phyloP scores from a whole-genome alignment of 2,329 filamentous ascomycete genomes.

The Sordariomycetes sp. region DNA sequence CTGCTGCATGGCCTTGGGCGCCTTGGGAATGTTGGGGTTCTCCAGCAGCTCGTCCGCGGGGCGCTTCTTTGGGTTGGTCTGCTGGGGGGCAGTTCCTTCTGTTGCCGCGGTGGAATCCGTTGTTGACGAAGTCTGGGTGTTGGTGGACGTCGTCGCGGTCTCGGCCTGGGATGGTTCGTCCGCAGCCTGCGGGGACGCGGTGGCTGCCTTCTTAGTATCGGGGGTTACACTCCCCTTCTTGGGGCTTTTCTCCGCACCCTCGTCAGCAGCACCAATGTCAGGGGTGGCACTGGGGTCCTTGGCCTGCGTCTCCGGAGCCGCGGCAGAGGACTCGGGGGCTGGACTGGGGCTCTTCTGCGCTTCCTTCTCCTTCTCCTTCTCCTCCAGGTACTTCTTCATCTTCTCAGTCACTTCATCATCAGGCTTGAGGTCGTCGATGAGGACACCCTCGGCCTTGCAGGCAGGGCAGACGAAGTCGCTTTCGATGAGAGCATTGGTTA shows the following conservation, averaged over 20 bases:
- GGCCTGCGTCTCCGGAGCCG: neutral
- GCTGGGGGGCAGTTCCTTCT: slow-evolving; percentile 3
- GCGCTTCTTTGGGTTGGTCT: slow-evolving; percentile 56
- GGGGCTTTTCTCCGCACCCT: slow-evolving; percentile 5
- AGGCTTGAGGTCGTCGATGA: slow-evolving; percentile 79
- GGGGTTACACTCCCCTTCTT: slow-evolving; percentile 6
- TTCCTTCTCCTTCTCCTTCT: slow-evolving; percentile 20
- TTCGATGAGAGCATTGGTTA: slow-evolving; percentile 96
- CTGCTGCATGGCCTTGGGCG: slow-evolving; percentile 50
- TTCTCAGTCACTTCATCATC: slow-evolving; percentile 69
- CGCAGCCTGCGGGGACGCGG: slow-evolving; percentile 6
- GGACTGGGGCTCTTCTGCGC: slow-evolving; percentile 27
- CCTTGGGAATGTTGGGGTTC: slow-evolving; percentile 50
- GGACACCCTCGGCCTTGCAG: slow-evolving; percentile 79
- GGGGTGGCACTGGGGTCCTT: neutral
- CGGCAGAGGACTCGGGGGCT: neutral
- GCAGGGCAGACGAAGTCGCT: slow-evolving; percentile 93
- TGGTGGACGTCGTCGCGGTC: slow-evolving; percentile 11
- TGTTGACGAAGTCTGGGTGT: slow-evolving; percentile 1
- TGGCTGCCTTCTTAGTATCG: slow-evolving; percentile 7
- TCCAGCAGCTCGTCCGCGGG: slow-evolving; percentile 60
- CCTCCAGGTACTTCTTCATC: slow-evolving; percentile 60
- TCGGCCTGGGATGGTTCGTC: slow-evolving; percentile 16
- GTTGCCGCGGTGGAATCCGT: neutral
- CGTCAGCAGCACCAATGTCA: slow-evolving; percentile 5